A percentile compares a stretch with the other conserved stretches of the same genome.
Evolutionary conservation across 1,139 yeast species (phyloP).

Genomic region (Blastobotrys arbuscula): DNA sequence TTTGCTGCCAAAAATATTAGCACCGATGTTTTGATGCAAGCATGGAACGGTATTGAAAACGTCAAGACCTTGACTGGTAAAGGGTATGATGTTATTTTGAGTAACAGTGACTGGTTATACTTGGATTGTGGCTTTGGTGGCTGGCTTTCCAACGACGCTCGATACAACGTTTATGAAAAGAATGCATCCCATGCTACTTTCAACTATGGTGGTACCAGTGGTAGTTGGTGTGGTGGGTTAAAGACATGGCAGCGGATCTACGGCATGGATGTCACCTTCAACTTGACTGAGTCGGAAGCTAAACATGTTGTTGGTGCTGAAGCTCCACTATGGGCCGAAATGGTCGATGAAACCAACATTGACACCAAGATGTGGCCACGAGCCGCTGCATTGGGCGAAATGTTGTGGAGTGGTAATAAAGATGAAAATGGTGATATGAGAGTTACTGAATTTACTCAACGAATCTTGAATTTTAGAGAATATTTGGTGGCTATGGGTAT

Average conservation of each 20-base stretch:
- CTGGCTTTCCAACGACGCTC: slow-evolving; percentile 39
- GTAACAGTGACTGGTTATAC: slow-evolving; percentile 39
- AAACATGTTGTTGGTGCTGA: slow-evolving; percentile 43
- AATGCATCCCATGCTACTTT: slow-evolving; percentile 24
- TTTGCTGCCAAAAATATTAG: slow-evolving; percentile 25
- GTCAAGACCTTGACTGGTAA: slow-evolving; percentile 34
- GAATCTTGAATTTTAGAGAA: slow-evolving; percentile 44
- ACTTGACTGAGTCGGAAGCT: slow-evolving; percentile 36
- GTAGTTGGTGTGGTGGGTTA: slow-evolving; percentile 49
- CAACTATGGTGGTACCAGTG: slow-evolving; percentile 37
- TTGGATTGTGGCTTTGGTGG: slow-evolving; percentile 48
- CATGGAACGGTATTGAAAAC: slow-evolving; percentile 36
- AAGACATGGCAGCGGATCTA: slow-evolving; percentile 48
- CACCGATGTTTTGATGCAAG: slow-evolving; percentile 38
- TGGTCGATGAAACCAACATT: slow-evolving; percentile 38
- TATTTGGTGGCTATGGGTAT: slow-evolving; percentile 40
- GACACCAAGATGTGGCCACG: slow-evolving; percentile 47
- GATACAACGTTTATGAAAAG: slow-evolving; percentile 33
- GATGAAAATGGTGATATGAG: slow-evolving; percentile 34
- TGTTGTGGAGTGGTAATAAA: slow-evolving; percentile 44
- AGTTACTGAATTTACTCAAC: slow-evolving; percentile 36
- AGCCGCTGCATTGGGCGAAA: slow-evolving; percentile 45
- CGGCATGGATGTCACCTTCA: slow-evolving; percentile 37
- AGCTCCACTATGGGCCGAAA: slow-evolving; percentile 45
- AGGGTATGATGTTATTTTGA: slow-evolving; percentile 45